A percentile compares a stretch with the other conserved stretches of the same genome.
These are phyloP conservation scores for Phytopythium mirpurense DNA, from an alignment of 352 stramenopile genomes.

Conservation along the genomic window DNA sequence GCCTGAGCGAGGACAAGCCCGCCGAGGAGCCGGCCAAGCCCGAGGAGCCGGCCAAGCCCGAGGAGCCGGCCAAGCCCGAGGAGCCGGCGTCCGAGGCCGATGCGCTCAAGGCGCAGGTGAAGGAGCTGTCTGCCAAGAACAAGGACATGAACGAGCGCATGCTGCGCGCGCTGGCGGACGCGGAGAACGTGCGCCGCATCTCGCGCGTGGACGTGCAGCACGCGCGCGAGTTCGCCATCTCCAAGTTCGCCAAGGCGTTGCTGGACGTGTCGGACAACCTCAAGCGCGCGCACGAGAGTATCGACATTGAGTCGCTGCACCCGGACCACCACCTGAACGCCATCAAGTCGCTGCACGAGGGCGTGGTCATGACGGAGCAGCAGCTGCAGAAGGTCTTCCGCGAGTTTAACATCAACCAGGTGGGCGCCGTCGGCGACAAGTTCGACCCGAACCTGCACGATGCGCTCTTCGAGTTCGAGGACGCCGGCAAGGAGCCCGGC, in stretches of 20 bases:
- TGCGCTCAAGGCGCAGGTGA: constrained; percentile 54
- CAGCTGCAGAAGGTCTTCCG: constrained; percentile 96
- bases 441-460: constrained; percentile 99
- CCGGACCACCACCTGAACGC: constrained; percentile 58
- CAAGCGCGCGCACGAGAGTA: constrained; percentile 89
- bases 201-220: constrained; percentile 92
- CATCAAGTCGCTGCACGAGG: constrained; percentile 74
- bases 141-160: constrained; percentile 83
- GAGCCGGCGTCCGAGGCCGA: constrained; percentile 31
- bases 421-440: constrained; percentile 91
- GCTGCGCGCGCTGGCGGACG: constrained; percentile 93
- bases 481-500: constrained; percentile 83
- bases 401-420: constrained; percentile 89
- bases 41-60: constrained; percentile 9
- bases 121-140: constrained; percentile 67
- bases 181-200: constrained; percentile 97
- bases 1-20: constrained; percentile 54
- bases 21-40: constrained; percentile 14
- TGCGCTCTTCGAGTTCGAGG: constrained; percentile 96
- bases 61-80: constrained; percentile 9
- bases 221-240: constrained; percentile 93
- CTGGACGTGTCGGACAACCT: constrained; percentile 98
- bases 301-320: constrained; percentile 70
- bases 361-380: constrained; percentile 94
- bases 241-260: constrained; percentile 95